Evolutionary conservation across 495 filamentous ascomycete genomes (phyloP), one percentile per base, ranked within the genome.

Genomic region (Talaromyces ruber): DNA sequence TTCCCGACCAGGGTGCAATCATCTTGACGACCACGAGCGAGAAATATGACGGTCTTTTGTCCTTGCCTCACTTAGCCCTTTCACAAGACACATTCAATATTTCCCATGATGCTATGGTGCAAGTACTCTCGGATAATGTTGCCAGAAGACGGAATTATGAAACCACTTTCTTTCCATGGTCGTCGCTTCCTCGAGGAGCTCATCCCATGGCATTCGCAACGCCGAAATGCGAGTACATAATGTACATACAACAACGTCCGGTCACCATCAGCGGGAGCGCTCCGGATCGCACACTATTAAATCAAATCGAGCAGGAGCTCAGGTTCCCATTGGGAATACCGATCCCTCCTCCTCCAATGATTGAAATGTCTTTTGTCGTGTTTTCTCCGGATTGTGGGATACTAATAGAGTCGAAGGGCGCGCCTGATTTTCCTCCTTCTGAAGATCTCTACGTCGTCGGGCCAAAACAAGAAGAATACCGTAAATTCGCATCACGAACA

Each of bases 311-410:
- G 71, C 74, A 85, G 47, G 94, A 98, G 69, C 81, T 97, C 4
- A 86, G 93, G 43, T 89, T 84, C 66, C 93, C 93, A 4, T 89
- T 87, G 58, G 94, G 94, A 1, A 87, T 86, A n/a, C 86, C 88
- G 4, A 79, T 88, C 52, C 84, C 85, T 14, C 66, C 72, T 8
- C 79, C 85, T 26, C 91, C 94, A 16, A 77, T 79, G 5, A 82
- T 97, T 30, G 80, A 82, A 58, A 91, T 97, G 83, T 94, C 91
- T 9, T 86, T 90, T 53, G 80, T 95, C 1, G 81, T 94, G 16
- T 98, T 92, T 73, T 97, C 93, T 21, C 94, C 94, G 18, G 93
- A 97, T 69, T 98, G 94, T 70, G 90, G 88, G 8, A 93, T 91
- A 67, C 85, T 95, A 34, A 82, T 98, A n/a, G 88, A 94, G 68